Base-by-base conservation (phyloP, 805 yeast species). In the Trichomonascus vanleenenianus region DNA sequence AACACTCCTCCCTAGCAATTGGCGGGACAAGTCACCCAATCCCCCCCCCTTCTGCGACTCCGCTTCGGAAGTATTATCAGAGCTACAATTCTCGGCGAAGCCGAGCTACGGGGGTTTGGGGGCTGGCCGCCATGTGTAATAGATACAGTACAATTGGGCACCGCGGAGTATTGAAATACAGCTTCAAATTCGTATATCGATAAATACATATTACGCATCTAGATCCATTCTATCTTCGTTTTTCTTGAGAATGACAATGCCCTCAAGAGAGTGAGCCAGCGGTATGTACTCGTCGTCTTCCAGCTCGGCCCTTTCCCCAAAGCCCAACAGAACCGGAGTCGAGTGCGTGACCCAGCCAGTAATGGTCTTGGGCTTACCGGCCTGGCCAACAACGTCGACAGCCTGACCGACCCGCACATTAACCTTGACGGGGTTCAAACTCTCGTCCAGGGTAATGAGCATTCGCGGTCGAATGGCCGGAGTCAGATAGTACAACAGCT, bases 311-410 rank as follows among this genome's bases (percentile, higher is more conserved):
- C 97, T 76, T 65, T 93, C 99, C 38, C 97, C 97, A 56, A 81
- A 81, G 35, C 93, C 89, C 46, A 93, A 73, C 56, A 93, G 71
- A 16, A 93, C 99, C 0, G 99, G 99, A 0, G 99, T 93, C 3
- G 93, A 85, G 60, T 93, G 98, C 1, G 99, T 93, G 16, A 93
- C 97, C 98, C 98, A 93, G 32, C 99, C 99, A 3, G 99, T 93
- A 40, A 93, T 93, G 10, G 97, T 89, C 73, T 93, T 93, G 41
- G 98, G 99, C 57, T 86, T 87, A 70, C 99, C 99, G 0, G 97
- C 99, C 65, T 91, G 97, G 30, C 98, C 99, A 51, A 93, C 97
- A 34, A 89, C 87, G 63, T 93, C 98, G 25, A 93, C 97, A 5
- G 98, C 97, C 68, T 91, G 97, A 51, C 99, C 99, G 27, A 93